These are phyloP conservation scores for Penicillium psychrosexuale DNA, from an alignment of 2,329 filamentous ascomycete genomes.

Conservation along the genomic window DNA sequence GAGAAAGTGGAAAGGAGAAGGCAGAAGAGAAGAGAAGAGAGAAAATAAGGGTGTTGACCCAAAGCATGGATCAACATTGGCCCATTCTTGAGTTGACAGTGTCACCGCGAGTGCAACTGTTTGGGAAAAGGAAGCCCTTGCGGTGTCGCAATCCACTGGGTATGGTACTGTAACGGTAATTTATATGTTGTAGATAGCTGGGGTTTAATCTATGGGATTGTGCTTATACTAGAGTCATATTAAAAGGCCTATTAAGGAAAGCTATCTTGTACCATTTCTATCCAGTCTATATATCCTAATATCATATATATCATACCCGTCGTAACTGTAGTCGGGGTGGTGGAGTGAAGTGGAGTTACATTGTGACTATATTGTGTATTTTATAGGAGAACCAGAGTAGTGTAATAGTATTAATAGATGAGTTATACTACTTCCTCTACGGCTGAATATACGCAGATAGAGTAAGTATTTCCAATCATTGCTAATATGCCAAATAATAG, in stretches of 20 bases:
- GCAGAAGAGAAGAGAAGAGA: not conserved
- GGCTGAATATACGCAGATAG: no score
- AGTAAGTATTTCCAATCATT: not conserved
- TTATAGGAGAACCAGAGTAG: not conserved
- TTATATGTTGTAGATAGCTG: not conserved
- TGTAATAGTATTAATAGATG: not conserved
- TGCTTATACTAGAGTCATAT: not conserved
- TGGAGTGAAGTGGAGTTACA: not conserved
- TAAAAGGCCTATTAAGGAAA: no score
- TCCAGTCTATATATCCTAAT: no score
- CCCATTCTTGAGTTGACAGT: constrained; percentile 25
- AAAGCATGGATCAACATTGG: constrained; percentile 30
- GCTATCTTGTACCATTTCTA: not conserved
- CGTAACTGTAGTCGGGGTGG: no score
- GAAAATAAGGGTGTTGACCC: constrained; percentile 2
- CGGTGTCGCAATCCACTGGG: constrained; percentile 23
- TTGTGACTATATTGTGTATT: not conserved
- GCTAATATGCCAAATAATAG: not conserved
- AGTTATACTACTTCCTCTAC: no score
- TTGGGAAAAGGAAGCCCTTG: constrained; percentile 19
- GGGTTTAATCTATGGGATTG: not conserved
- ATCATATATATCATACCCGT: no score
- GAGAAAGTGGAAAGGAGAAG: constrained; percentile 1
- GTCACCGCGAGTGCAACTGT: constrained; percentile 24
- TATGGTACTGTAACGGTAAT: constrained; percentile 16